These are phyloP conservation scores for Geoglossum glabrum DNA, from an alignment of 495 filamentous ascomycete genomes.

Conservation along the genomic window DNA sequence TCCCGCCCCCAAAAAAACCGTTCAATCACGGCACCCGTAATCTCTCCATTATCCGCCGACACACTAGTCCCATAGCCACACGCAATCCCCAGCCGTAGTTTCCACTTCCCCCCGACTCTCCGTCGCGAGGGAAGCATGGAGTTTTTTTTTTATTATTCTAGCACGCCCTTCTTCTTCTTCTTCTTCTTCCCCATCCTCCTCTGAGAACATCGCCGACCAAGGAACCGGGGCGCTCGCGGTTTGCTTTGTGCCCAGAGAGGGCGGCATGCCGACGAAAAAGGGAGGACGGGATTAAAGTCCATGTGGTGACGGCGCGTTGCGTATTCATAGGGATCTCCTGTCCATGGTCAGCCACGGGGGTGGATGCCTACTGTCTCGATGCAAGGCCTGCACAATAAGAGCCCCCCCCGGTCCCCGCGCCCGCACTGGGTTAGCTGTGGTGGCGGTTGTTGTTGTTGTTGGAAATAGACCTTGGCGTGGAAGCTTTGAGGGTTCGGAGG, in stretches of 20 bases:
- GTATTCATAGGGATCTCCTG: slow-evolving; percentile 21
- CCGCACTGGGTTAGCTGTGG: too few species aligned
- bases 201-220: neutral
- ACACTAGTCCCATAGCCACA: neutral
- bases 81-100: neutral
- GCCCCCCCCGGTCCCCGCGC: too few species aligned
- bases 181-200: too few species aligned
- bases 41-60: neutral
- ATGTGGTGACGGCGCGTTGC: neutral
- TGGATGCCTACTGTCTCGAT: too few species aligned
- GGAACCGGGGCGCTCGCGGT: neutral
- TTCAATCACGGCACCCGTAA: neutral
- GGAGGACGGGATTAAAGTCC: too few species aligned
- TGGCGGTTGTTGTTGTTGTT: neutral
- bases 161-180: neutral
- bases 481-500: slow-evolving; percentile 21
- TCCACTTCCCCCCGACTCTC: neutral
- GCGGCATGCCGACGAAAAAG: too few species aligned
- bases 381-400: too few species aligned
- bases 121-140: neutral
- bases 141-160: too few species aligned
- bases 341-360: too few species aligned
- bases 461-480: slow-evolving; percentile 20
- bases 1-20: too few species aligned
- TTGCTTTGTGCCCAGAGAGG: too few species aligned